Evolutionary conservation across 2,329 filamentous ascomycete species (phyloP).

Genomic region (Paradendryphiella salina): DNA sequence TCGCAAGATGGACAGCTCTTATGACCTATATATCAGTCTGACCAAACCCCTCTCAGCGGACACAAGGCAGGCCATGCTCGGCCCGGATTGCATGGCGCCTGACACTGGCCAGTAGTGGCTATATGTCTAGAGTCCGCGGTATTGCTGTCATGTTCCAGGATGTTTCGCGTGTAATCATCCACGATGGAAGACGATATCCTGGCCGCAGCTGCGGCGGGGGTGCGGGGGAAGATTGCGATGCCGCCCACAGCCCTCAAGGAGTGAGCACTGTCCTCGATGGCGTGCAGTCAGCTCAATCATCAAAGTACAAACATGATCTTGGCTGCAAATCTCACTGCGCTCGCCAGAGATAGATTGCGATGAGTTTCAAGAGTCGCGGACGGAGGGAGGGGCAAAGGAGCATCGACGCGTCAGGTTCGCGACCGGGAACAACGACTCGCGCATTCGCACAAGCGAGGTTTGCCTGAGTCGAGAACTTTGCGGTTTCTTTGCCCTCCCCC

Average conservation of each 20-base stretch:
- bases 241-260: neutral
- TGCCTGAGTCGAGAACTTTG: no score
- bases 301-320: no score
- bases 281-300: no score
- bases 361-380: no score
- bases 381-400: no score
- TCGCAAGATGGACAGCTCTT: neutral
- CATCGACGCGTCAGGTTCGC: no score
- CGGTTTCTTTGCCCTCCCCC: no score
- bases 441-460: no score
- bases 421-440: no score
- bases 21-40: conserved; percentile 18
- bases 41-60: neutral
- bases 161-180: conserved; percentile 20
- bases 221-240: conserved; percentile 10
- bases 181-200: conserved; percentile 9
- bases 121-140: neutral
- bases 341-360: no score
- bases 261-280: no score
- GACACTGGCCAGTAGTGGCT: neutral
- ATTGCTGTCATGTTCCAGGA: neutral
- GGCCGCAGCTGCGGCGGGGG: neutral
- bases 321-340: no score
- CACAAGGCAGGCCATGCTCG: neutral
- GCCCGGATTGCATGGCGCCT: neutral